Percentiles rank a stretch among this genome's conserved stretches.
Evolutionary conservation across 2,329 filamentous ascomycete genomes (phyloP).

Genomic region (Fusarium sp.): DNA sequence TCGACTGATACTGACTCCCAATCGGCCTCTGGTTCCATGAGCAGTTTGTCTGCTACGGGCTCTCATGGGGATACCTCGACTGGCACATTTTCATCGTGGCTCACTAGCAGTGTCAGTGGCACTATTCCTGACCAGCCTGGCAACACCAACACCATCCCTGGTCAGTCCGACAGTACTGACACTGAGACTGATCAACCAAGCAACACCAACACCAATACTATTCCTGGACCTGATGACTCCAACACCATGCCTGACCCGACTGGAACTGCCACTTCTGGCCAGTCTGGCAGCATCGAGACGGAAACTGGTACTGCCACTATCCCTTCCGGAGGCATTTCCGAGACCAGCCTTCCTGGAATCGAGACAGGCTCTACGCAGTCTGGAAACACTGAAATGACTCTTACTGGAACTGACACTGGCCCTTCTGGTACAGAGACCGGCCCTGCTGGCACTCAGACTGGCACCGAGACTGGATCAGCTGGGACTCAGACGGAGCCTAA

Average conservation of each 20-base stretch:
- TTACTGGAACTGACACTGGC: background rate
- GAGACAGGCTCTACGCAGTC: background rate
- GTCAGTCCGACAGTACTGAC: background rate
- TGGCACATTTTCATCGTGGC: background rate
- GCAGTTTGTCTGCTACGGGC: background rate
- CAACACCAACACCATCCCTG: background rate
- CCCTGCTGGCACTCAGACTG: background rate
- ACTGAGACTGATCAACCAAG: background rate
- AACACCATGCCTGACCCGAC: background rate
- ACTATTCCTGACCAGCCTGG: background rate
- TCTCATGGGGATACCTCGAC: background rate
- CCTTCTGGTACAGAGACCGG: background rate
- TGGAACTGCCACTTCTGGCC: background rate
- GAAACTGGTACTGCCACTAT: background rate
- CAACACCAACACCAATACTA: background rate
- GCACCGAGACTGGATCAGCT: background rate
- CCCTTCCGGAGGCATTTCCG: background rate
- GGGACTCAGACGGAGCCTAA: background rate
- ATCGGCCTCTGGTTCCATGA: background rate
- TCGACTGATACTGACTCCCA: background rate
- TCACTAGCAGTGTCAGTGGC: background rate
- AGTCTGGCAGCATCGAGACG: background rate
- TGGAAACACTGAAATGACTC: background rate
- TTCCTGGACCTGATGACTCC: background rate
- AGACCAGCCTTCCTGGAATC: background rate